Evolutionary conservation across 208 protist genomes (phyloP).

Genomic region (Wallacemonas sp.): DNA sequence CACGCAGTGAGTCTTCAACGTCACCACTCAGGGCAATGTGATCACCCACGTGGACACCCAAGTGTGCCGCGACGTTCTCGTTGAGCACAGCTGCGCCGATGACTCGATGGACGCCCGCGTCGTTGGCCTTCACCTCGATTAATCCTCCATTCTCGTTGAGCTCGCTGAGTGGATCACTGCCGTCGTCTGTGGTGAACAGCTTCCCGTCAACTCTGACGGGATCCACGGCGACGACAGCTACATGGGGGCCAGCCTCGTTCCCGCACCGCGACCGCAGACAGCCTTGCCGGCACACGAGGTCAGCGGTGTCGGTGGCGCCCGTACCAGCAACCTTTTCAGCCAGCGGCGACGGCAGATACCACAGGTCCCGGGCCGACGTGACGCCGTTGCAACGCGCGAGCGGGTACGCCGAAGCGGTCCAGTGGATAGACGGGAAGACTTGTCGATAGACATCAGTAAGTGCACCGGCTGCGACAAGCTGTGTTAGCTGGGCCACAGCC

Average conservation of each 20-base stretch:
- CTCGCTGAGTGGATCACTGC: slow-evolving; percentile 13
- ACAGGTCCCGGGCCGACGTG: neutral
- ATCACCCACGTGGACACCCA: slow-evolving; percentile 25
- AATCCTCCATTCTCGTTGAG: slow-evolving; percentile 24
- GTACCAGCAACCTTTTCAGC: neutral
- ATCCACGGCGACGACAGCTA: neutral
- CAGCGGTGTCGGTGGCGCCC: too few species aligned
- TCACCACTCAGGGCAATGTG: slow-evolving; percentile 20
- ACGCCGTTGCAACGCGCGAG: neutral
- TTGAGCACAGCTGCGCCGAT: neutral
- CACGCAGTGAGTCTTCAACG: slow-evolving; percentile 11
- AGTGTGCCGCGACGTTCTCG: neutral
- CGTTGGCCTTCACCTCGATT: neutral
- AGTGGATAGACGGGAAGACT: slow-evolving; percentile 1
- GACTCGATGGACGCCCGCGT: neutral
- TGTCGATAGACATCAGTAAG: slow-evolving; percentile 4
- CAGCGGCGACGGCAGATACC: neutral
- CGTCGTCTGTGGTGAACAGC: slow-evolving; percentile 1
- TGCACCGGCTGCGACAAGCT: neutral
- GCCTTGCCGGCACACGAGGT: neutral
- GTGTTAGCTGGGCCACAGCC: slow-evolving; percentile 13
- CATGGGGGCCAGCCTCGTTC: neutral
- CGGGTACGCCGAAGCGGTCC: neutral
- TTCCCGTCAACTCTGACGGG: neutral
- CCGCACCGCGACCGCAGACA: neutral